These are phyloP conservation scores for Eucalyptus dawsonii DNA, from an alignment of 345 rosid species.

Conservation along the genomic window DNA sequence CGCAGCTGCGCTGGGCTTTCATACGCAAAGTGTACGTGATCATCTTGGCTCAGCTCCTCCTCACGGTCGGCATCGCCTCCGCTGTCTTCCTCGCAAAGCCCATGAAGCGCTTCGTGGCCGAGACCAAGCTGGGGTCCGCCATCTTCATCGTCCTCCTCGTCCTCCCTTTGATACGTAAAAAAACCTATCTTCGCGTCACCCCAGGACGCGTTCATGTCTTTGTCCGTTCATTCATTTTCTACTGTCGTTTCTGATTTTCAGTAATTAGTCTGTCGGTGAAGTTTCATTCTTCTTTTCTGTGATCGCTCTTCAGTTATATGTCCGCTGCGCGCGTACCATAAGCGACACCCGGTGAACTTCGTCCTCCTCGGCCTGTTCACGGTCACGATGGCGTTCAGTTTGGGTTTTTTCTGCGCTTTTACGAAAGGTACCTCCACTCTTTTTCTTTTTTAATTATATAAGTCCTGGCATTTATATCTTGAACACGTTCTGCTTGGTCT, in stretches of 20 bases:
- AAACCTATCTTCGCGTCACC: background rate
- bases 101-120: constrained; percentile 24
- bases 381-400: constrained; percentile 29
- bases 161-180: constrained; percentile 22
- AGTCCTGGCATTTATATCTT: background rate
- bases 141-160: constrained; percentile 17
- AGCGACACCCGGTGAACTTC: constrained; percentile 47
- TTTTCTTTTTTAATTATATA: too few relatives aligned
- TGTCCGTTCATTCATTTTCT: background rate
- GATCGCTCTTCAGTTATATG: constrained; percentile 16
- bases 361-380: constrained; percentile 38
- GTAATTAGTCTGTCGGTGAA: background rate
- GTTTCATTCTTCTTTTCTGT: background rate
- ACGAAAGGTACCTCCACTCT: constrained; percentile 20
- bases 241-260: background rate
- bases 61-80: constrained; percentile 27
- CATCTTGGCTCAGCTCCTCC: constrained; percentile 26
- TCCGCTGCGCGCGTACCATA: constrained; percentile 26
- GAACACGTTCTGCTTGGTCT: background rate
- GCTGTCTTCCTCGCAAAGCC: constrained; percentile 18
- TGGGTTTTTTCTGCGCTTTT: constrained; percentile 48
- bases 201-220: background rate
- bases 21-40: constrained; percentile 47
- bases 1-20: constrained; percentile 62
- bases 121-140: constrained; percentile 14